A percentile compares a stretch with the other conserved stretches of the same genome.
phyloP scores from a whole-genome alignment of 495 filamentous ascomycete genomes.

The Penicillium simplicissimum region DNA sequence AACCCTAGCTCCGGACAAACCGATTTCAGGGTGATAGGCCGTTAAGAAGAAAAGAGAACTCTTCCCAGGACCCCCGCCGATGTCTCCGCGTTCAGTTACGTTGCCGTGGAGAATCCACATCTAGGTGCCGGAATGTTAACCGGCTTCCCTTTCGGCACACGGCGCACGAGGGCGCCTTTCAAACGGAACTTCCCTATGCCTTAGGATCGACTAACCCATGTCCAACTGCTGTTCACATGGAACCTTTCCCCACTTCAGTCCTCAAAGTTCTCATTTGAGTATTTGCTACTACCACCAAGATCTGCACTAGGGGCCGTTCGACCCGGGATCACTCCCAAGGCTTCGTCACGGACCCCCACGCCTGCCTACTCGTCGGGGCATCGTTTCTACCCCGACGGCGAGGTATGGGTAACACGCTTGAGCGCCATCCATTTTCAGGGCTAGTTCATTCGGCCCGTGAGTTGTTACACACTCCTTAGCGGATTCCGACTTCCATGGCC shows the following conservation, averaged over 20 bases:
- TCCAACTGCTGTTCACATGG: slow-evolving; percentile 6
- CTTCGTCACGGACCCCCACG: background rate
- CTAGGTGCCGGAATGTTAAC: slow-evolving; percentile 5
- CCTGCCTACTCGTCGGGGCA: background rate
- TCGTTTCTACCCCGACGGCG: slow-evolving; percentile 4
- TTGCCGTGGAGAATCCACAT: slow-evolving; percentile 6
- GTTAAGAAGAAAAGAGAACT: no score
- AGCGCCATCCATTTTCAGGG: slow-evolving; percentile 5
- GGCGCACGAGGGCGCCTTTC: slow-evolving; percentile 5
- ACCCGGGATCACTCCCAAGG: slow-evolving; percentile 5
- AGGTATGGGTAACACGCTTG: slow-evolving; percentile 6
- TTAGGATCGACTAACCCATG: slow-evolving; percentile 6
- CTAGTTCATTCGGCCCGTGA: slow-evolving; percentile 5
- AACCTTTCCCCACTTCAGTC: slow-evolving; percentile 6
- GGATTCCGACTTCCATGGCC: slow-evolving; percentile 5
- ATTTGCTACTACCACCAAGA: slow-evolving; percentile 6
- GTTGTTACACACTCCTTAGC: slow-evolving; percentile 6
- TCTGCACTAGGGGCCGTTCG: slow-evolving; percentile 5
- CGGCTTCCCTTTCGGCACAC: slow-evolving; percentile 5
- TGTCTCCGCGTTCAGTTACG: slow-evolving; percentile 5
- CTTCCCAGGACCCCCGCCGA: no score
- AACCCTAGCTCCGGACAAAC: no score
- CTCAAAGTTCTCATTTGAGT: slow-evolving; percentile 6
- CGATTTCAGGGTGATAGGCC: no score
- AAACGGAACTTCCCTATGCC: slow-evolving; percentile 6